Evolutionary conservation across 768 basidiomycete species (phyloP).

Genomic region (Fomitopsis serialis): DNA sequence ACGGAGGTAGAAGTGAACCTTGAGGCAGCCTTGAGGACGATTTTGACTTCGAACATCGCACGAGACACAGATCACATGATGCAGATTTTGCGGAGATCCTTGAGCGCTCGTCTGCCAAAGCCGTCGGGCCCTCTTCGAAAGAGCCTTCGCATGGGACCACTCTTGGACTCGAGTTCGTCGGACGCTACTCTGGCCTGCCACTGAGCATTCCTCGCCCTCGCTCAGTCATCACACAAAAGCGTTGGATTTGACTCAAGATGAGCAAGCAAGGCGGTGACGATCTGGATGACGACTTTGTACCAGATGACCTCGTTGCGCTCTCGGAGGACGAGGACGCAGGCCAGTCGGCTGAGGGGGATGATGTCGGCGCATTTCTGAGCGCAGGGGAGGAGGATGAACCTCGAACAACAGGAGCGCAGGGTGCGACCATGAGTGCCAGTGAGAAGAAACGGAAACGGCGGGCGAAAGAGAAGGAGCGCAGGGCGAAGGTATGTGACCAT

Average conservation of each 20-base stretch:
- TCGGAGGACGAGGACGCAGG: constrained; percentile 51
- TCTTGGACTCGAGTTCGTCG: too few species aligned
- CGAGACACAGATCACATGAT: too few species aligned
- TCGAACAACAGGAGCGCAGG: constrained; percentile 17
- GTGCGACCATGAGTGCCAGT: constrained; percentile 14
- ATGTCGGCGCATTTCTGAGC: constrained; percentile 36
- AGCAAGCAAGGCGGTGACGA: constrained; percentile 55
- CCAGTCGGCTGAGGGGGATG: constrained; percentile 27
- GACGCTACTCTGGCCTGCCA: too few species aligned
- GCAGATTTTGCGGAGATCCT: too few species aligned
- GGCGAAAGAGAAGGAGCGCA: constrained; percentile 70
- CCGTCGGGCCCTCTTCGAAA: too few species aligned
- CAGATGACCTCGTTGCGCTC: constrained; percentile 60
- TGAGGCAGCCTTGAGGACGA: too few species aligned
- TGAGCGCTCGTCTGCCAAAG: too few species aligned
- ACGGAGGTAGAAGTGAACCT: too few species aligned
- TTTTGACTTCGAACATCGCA: too few species aligned
- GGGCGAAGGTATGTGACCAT: constrained; percentile 45
- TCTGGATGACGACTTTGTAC: constrained; percentile 77
- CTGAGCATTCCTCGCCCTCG: too few species aligned
- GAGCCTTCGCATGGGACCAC: too few species aligned
- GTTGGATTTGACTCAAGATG: neutral
- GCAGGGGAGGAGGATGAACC: constrained; percentile 36
- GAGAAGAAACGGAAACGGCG: constrained; percentile 69
- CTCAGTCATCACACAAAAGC: too few species aligned